A percentile compares a stretch with the other conserved stretches of the same genome.
These are phyloP conservation scores for Neostapfia colusana DNA, from an alignment of 176 grass and related monocot genomes.

Conservation along the genomic window DNA sequence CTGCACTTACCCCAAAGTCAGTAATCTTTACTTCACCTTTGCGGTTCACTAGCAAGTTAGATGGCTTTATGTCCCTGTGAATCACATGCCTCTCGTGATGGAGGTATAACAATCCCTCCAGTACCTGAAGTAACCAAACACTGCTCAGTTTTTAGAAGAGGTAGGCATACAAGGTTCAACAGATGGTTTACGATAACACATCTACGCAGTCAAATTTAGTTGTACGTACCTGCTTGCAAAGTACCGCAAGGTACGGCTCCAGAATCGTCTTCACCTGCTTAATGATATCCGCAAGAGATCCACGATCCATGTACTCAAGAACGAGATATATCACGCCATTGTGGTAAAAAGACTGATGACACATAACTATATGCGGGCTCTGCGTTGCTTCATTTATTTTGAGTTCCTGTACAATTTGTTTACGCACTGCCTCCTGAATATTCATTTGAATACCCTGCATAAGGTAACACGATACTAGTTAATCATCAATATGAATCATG, in stretches of 20 bases:
- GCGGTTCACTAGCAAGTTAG: slow-evolving; percentile 89
- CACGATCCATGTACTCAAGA: slow-evolving; percentile 95
- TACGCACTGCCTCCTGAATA: slow-evolving; percentile 88
- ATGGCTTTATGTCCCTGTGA: slow-evolving; percentile 95
- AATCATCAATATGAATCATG: not conserved
- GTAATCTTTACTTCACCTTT: slow-evolving; percentile 96
- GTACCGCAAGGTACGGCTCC: slow-evolving; percentile 88
- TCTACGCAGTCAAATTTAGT: not conserved
- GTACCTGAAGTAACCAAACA: slow-evolving; percentile 58
- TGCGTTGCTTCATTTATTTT: slow-evolving; percentile 96
- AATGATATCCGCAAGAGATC: slow-evolving; percentile 88
- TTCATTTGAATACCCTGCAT: slow-evolving; percentile 93
- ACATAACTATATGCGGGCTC: slow-evolving; percentile 76
- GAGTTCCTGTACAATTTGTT: slow-evolving; percentile 97
- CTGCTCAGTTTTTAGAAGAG: slow-evolving; percentile 10
- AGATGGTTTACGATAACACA: not conserved
- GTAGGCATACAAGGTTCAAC: not conserved
- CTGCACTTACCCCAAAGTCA: slow-evolving; percentile 91
- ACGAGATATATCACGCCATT: slow-evolving; percentile 99
- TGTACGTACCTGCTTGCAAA: slow-evolving; percentile 88
- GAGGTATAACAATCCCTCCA: slow-evolving; percentile 89
- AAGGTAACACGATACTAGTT: slow-evolving; percentile 15
- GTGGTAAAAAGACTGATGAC: slow-evolving; percentile 95
- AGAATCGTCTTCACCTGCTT: slow-evolving; percentile 98
- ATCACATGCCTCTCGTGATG: slow-evolving; percentile 97